Evolutionary conservation across 2,329 filamentous ascomycete genomes (phyloP), one percentile per base, ranked within the genome.

Genomic region (Fusarium chaquense): DNA sequence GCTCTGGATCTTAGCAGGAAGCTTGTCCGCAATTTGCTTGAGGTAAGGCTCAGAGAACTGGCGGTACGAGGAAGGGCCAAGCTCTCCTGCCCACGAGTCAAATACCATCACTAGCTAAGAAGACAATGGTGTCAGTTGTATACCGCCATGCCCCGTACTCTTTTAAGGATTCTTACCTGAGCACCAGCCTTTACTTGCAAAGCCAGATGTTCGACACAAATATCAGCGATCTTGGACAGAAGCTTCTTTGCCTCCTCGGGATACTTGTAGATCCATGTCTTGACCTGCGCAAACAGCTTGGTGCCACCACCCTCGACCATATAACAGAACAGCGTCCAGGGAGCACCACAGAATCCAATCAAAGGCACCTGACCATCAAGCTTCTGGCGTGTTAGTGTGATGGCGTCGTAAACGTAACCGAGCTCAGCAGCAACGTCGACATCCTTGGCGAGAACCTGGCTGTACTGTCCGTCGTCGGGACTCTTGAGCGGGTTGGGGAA

Each of bases 231-330:
- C 86, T 97, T 98, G 78, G 93, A 89, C 69, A 99, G 83, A 70
- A 99, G 82, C 65, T 86, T 89, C 83, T 96, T 94, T 65, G 91
- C 90, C 78, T 92, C 93, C 68, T 92, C 85, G 1, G 92, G 87
- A 76, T 98, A 93, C 80, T 89, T 93, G 85, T 95, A 99, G 65
- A 98, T 90, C 96, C 96, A 99, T 28, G 92, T 97, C 87, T 99
- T 99, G 76, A 89, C 91, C 81, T 97, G 91, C 64, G 93, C 90
- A 83, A 98, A 98, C 77, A 98, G 85, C 84, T 98, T 98, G 73
- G 92, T 97, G 44, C 96, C 96, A 49, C 96, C 96, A 18, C 96
- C 96, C 81, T 99, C 96, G 20, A 98, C 93, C 96, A 99, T 99
- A 83, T 99, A 99, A 84, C 95, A 97, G 76, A 99, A 87, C 63